These are phyloP conservation scores for Coffea eugenioides DNA, from an alignment of 257 asterid genomes.

Conservation along the genomic window DNA sequence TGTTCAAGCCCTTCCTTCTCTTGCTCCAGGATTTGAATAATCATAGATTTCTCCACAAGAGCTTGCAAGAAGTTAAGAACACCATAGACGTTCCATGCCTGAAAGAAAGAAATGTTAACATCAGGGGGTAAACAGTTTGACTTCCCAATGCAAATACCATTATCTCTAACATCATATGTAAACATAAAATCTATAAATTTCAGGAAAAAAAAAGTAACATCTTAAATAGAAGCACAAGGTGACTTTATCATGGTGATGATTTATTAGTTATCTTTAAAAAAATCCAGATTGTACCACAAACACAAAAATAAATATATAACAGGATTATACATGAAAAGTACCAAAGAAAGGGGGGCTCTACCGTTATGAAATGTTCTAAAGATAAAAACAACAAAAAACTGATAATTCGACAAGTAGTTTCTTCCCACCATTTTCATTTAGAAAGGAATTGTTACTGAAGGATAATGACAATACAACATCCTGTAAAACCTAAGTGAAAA, in stretches of 20 bases:
- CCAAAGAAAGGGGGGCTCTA: not conserved
- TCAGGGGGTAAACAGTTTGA: not conserved
- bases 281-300: not conserved
- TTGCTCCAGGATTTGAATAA: constrained; percentile 76
- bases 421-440: not conserved
- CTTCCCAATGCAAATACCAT: not conserved
- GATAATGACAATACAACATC: not conserved
- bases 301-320: not conserved
- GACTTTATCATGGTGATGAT: not conserved
- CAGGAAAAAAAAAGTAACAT: not conserved
- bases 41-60: constrained; percentile 85
- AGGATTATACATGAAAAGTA: not conserved
- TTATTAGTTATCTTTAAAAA: not conserved
- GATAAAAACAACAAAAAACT: not conserved
- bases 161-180: not conserved
- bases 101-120: constrained; percentile 16
- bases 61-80: constrained; percentile 94
- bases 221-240: not conserved
- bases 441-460: not conserved
- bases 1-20: constrained; percentile 94
- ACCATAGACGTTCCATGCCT: constrained; percentile 98
- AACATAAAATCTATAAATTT: not conserved
- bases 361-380: not conserved
- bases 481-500: not conserved
- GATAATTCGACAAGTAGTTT: not conserved